A percentile compares a stretch with the other conserved stretches of the same genome.
Conservation (phyloP, 2,329 filamentous ascomycete genomes). For the Penicillium aurantiogriseum region DNA sequence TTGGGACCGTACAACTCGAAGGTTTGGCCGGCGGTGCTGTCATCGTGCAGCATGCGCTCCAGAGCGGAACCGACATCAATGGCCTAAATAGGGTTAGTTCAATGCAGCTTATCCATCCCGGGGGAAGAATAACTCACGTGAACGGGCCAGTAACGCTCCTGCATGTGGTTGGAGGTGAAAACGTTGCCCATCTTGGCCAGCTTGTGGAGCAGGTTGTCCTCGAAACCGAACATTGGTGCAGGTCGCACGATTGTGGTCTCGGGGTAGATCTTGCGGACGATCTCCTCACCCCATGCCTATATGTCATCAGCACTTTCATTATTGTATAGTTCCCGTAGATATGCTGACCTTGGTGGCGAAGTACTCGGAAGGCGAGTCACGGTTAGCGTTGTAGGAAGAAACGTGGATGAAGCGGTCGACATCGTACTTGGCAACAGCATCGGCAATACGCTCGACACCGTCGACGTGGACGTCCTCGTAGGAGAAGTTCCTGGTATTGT, state of each 20-base stretch:
- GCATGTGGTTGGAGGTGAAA: constrained; percentile 89
- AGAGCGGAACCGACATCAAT: constrained; percentile 89
- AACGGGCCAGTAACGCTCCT: constrained; percentile 85
- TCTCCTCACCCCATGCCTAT: constrained; percentile 73
- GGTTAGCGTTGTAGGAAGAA: constrained; percentile 86
- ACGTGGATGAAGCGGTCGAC: constrained; percentile 95
- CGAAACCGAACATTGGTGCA: constrained; percentile 89
- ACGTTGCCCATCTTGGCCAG: constrained; percentile 78
- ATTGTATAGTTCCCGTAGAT: background rate
- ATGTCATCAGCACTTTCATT: constrained; percentile 13
- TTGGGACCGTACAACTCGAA: constrained; percentile 93
- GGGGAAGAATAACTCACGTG: constrained; percentile 59
- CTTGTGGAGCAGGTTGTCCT: constrained; percentile 85
- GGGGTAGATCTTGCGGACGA: constrained; percentile 85
- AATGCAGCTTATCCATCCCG: background rate
- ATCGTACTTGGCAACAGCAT: constrained; percentile 96
- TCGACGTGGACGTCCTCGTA: constrained; percentile 91
- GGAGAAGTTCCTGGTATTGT: constrained; percentile 76
- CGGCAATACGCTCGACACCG: constrained; percentile 85
- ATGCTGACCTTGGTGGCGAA: constrained; percentile 76
- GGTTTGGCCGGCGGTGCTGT: constrained; percentile 84
- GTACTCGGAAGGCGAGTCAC: constrained; percentile 80
- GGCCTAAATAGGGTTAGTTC: constrained; percentile 52
- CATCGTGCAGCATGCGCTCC: constrained; percentile 86
- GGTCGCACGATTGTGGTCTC: constrained; percentile 96